Evolutionary conservation across 345 rosid genomes (phyloP).

Genomic region (Populus pruinosa): DNA sequence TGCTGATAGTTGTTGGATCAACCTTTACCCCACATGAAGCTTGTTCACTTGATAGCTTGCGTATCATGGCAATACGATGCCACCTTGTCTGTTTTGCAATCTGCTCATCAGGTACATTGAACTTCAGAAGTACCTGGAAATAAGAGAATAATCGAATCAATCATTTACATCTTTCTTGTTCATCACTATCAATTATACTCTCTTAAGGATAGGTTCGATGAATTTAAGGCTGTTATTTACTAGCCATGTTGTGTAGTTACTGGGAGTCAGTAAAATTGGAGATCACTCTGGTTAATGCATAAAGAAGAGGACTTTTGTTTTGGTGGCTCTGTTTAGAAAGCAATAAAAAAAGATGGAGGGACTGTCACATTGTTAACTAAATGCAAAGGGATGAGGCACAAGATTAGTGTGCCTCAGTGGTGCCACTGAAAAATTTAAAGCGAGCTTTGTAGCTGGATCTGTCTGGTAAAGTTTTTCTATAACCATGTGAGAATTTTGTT

Average conservation of each 20-base stretch:
- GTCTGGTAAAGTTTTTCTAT: not conserved
- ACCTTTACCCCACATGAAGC: slow-evolving; percentile 94
- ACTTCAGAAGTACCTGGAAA: slow-evolving; percentile 85
- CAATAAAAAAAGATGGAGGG: not conserved
- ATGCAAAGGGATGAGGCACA: not conserved
- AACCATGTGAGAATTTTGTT: not conserved
- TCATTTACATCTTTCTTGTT: not conserved
- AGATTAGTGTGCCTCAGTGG: not conserved
- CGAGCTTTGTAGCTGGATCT: not conserved
- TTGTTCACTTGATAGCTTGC: slow-evolving; percentile 98
- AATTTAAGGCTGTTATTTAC: not conserved
- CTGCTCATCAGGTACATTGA: slow-evolving; percentile 85
- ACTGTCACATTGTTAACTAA: not conserved
- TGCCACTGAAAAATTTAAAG: not conserved
- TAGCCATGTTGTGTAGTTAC: not conserved
- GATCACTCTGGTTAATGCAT: not conserved
- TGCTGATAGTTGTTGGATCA: slow-evolving; percentile 87
- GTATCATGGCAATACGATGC: slow-evolving; percentile 99
- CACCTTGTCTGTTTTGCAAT: slow-evolving; percentile 92
- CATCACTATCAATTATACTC: not conserved
- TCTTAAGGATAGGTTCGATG: not conserved
- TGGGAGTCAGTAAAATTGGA: not conserved
- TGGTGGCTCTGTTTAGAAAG: not conserved
- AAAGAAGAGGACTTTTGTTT: not conserved
- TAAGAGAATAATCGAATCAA: not conserved